A percentile compares a stretch with the other conserved stretches of the same genome.
Evolutionary conservation across 805 yeast species (phyloP).

Genomic region (Saccharomycodes ludwigii): DNA sequence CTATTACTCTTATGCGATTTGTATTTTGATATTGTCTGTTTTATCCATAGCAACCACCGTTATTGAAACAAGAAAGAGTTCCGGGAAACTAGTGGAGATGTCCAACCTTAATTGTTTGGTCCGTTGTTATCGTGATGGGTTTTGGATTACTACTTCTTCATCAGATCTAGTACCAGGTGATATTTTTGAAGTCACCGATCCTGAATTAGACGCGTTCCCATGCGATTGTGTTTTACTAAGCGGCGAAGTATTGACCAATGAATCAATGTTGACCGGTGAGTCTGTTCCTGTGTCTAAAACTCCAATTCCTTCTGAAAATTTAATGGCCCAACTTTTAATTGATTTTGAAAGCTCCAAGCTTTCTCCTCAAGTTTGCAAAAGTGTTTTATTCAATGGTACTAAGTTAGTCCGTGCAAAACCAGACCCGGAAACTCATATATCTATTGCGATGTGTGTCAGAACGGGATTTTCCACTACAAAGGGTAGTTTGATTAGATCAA

Average conservation of each 20-base stretch:
- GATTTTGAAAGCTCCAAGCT: constrained; percentile 46
- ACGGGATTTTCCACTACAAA: constrained; percentile 95
- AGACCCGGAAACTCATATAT: constrained; percentile 38
- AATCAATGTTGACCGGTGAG: constrained; percentile 96
- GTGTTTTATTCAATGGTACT: constrained; percentile 81
- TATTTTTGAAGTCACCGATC: constrained; percentile 82
- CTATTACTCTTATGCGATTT: constrained; percentile 86
- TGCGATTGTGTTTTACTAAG: constrained; percentile 79
- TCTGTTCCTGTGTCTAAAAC: constrained; percentile 89
- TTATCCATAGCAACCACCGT: constrained; percentile 70
- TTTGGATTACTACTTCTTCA: constrained; percentile 75
- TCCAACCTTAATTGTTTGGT: constrained; percentile 69
- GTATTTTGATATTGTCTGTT: constrained; percentile 79
- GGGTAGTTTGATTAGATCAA: constrained; percentile 85
- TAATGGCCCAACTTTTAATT: constrained; percentile 42
- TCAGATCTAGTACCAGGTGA: constrained; percentile 91
- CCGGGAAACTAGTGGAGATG: constrained; percentile 58
- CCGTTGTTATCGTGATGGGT: constrained; percentile 83
- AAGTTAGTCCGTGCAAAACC: constrained; percentile 73
- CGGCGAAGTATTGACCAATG: constrained; percentile 95
- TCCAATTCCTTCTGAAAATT: constrained; percentile 45
- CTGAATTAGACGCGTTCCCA: constrained; percentile 61
- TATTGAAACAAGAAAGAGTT: constrained; percentile 71
- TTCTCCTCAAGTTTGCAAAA: constrained; percentile 54
- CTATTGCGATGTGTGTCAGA: constrained; percentile 74